Percentiles rank a stretch among this genome's conserved stretches.
phyloP scores from a whole-genome alignment of 1,284 basidiomycete species.

The Quambalaria eucalypti region DNA sequence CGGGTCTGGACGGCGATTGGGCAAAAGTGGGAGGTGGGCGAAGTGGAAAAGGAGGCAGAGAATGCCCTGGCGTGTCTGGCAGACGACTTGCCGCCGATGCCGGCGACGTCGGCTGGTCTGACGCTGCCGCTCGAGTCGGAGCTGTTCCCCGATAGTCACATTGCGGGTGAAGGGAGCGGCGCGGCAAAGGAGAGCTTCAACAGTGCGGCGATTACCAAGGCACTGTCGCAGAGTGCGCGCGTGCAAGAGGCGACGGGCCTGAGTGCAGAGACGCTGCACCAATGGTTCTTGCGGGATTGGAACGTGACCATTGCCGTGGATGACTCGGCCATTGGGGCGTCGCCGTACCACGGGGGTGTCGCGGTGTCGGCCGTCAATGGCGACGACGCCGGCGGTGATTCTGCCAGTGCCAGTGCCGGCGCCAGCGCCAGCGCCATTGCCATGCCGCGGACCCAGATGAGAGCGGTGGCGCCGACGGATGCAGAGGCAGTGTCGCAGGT shows the following conservation, averaged over 20 bases:
- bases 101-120: conserved; percentile 14
- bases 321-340: conserved; percentile 13
- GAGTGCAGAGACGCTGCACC: conserved; percentile 16
- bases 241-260: conserved; percentile 28
- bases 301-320: conserved; percentile 32
- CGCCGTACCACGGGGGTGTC: not conserved
- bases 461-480: too few species aligned
- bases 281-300: conserved; percentile 41
- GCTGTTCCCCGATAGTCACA: conserved; percentile 19
- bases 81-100: conserved; percentile 7
- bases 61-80: not conserved
- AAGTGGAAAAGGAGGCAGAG: not conserved
- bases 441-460: too few species aligned
- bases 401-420: not conserved
- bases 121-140: conserved; percentile 21
- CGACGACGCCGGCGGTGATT: conserved; percentile 3
- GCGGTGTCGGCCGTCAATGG: conserved; percentile 1
- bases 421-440: not conserved
- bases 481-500: too few species aligned
- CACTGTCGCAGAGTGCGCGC: conserved; percentile 19
- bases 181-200: conserved; percentile 17
- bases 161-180: conserved; percentile 15
- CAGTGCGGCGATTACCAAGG: conserved; percentile 12
- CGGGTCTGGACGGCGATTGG: conserved; percentile 63
- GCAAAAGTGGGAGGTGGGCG: conserved; percentile 58